Evolutionary conservation across 805 yeast genomes (phyloP).

Genomic region (Clavispora asparagi): DNA sequence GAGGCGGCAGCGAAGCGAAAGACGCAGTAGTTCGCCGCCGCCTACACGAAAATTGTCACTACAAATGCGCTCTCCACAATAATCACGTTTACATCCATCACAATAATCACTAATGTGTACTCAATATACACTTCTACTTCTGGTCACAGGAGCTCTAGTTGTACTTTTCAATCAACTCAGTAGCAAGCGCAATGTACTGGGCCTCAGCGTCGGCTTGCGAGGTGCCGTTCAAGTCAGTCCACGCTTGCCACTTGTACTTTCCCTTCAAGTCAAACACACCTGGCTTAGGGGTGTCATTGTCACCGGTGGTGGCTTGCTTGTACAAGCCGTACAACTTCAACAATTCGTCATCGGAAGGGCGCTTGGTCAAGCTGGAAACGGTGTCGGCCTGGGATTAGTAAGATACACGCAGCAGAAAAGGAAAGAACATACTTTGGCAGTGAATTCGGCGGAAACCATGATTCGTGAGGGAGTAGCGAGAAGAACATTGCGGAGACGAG

Average conservation of each 20-base stretch:
- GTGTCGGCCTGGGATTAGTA: constrained; percentile 60
- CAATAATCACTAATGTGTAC: background rate
- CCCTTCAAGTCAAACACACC: constrained; percentile 91
- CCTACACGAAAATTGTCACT: background rate
- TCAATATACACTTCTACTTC: background rate
- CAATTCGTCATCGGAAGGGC: constrained; percentile 84
- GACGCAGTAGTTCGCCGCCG: background rate
- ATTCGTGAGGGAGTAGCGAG: background rate
- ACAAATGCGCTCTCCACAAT: too few species aligned
- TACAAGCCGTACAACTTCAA: constrained; percentile 83
- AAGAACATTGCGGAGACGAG: background rate
- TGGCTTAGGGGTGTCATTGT: constrained; percentile 82
- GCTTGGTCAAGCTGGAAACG: constrained; percentile 66
- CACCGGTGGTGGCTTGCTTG: constrained; percentile 98
- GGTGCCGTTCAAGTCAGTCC: constrained; percentile 84
- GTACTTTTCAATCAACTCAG: constrained; percentile 51
- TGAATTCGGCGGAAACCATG: constrained; percentile 26
- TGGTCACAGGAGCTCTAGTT: constrained; percentile 7
- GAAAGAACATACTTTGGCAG: constrained; percentile 21
- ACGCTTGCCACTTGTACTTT: constrained; percentile 96
- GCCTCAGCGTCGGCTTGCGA: constrained; percentile 87
- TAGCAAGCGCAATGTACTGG: constrained; percentile 66
- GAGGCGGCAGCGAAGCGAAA: background rate
- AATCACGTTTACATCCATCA: background rate
- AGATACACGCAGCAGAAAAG: background rate